Percentiles rank a stretch among this genome's conserved stretches.
Conservation (phyloP, 495 filamentous ascomycete genomes). For the Rostrohypoxylon terebratum region DNA sequence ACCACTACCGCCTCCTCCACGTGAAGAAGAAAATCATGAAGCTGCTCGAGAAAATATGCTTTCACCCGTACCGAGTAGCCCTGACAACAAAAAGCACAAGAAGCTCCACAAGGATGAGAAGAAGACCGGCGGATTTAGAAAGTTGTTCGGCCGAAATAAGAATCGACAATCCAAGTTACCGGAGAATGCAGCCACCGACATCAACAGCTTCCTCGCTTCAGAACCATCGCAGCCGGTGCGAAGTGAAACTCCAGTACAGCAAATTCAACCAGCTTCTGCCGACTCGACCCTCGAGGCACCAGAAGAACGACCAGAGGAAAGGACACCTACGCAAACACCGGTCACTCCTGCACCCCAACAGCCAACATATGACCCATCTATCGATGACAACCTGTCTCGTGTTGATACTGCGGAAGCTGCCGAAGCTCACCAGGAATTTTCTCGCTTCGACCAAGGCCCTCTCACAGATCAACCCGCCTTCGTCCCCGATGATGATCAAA, state of each 20-base stretch:
- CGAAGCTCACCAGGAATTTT: slow-evolving; percentile 77
- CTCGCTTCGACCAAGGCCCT: slow-evolving; percentile 90
- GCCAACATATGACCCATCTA: slow-evolving; percentile 63
- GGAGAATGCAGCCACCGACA: slow-evolving; percentile 58
- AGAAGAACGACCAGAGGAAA: slow-evolving; percentile 50
- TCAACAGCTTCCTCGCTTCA: slow-evolving; percentile 51
- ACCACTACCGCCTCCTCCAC: slow-evolving; percentile 55
- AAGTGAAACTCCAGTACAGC: slow-evolving; percentile 41
- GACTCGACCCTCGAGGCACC: slow-evolving; percentile 47
- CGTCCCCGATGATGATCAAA: slow-evolving; percentile 73
- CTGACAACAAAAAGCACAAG: slow-evolving; percentile 61
- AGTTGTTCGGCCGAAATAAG: slow-evolving; percentile 73
- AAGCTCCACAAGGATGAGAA: slow-evolving; percentile 70
- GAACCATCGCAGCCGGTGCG: slow-evolving; percentile 36
- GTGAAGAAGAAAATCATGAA: slow-evolving; percentile 54
- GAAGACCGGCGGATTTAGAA: slow-evolving; percentile 65
- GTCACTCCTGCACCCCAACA: slow-evolving; percentile 27
- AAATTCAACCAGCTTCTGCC: slow-evolving; percentile 44
- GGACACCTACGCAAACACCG: slow-evolving; percentile 48
- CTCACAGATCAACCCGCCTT: slow-evolving; percentile 88
- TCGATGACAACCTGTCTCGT: slow-evolving; percentile 68
- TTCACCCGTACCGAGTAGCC: slow-evolving; percentile 60
- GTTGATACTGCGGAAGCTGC: slow-evolving; percentile 73
- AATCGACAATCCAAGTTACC: slow-evolving; percentile 63
- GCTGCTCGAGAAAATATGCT: slow-evolving; percentile 55